Evolutionary conservation across 108 stramenopile genomes (phyloP), one percentile per base, ranked within the genome.

Genomic region (Ochromonas danica): DNA sequence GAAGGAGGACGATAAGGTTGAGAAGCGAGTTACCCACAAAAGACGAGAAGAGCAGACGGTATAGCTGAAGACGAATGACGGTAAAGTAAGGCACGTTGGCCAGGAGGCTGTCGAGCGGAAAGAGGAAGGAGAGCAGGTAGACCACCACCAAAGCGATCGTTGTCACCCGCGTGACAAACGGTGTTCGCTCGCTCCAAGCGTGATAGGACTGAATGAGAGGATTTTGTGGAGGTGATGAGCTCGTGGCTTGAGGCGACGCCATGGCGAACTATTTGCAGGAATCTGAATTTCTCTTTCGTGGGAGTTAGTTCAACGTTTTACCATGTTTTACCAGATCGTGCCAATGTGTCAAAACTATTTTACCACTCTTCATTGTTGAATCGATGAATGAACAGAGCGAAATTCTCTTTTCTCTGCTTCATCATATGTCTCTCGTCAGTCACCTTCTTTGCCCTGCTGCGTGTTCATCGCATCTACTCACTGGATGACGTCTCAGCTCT

Each of bases 401-500:
- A n/a, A n/a, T n/a, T n/a, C n/a, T n/a, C n/a, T n/a, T n/a, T n/a
- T n/a, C n/a, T n/a, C n/a, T n/a, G n/a, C n/a, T n/a, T n/a, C n/a
- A n/a, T n/a, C n/a, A n/a, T n/a, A n/a, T n/a, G n/a, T n/a, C n/a
- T n/a, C n/a, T n/a, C n/a, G n/a, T n/a, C n/a, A n/a, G n/a, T n/a
- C n/a, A n/a, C n/a, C n/a, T n/a, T n/a, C n/a, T n/a, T n/a, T n/a
- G n/a, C n/a, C n/a, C n/a, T n/a, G n/a, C n/a, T n/a, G n/a, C n/a
- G n/a, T n/a, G n/a, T n/a, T n/a, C 51, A 57, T 57, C 51, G 51
- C 51, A 57, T 57, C 51, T 22, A 57, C 51, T 57, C 51, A 57
- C 51, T 57, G 17, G 51, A 22, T 57, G 51, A 57, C 51, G 51
- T 57, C 51, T 57, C 51, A 57, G 10, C 51, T 10, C 51, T 10